Evolutionary conservation across 169 alveolate genomes (phyloP).

Genomic region (Theileria annulata): DNA sequence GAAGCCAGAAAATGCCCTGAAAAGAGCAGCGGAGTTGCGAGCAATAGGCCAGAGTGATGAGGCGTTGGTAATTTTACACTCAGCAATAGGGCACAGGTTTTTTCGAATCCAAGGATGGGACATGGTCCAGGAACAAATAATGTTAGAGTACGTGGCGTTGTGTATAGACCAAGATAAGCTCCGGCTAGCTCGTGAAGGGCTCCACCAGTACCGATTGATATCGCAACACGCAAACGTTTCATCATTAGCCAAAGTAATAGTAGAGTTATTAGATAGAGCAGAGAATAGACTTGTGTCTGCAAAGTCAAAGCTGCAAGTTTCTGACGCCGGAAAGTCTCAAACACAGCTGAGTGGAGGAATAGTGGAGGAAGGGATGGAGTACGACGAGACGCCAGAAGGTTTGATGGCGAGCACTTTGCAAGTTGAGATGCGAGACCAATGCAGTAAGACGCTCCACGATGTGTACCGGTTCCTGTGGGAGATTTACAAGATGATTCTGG

Average conservation of each 20-base stretch:
- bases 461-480: constrained; percentile 92
- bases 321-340: constrained; percentile 45
- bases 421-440: constrained; percentile 79
- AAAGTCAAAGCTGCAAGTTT: constrained; percentile 70
- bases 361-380: constrained; percentile 58
- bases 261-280: constrained; percentile 85
- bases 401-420: constrained; percentile 82
- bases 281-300: constrained; percentile 81
- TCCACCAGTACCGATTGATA: constrained; percentile 86
- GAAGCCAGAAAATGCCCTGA: constrained; percentile 90
- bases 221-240: constrained; percentile 88
- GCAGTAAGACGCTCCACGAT: constrained; percentile 76
- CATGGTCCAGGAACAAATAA: constrained; percentile 85
- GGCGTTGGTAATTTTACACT: constrained; percentile 85
- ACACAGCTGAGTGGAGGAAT: constrained; percentile 51
- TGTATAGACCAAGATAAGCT: constrained; percentile 86
- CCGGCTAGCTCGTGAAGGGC: constrained; percentile 88
- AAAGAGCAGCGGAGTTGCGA: constrained; percentile 87
- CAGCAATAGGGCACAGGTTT: constrained; percentile 85
- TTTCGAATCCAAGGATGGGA: constrained; percentile 90
- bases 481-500: constrained; percentile 92
- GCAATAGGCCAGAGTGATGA: constrained; percentile 88
- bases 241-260: constrained; percentile 87
- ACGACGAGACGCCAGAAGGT: constrained; percentile 83
- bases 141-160: constrained; percentile 86